phyloP scores from a whole-genome alignment of 2,329 filamentous ascomycete species.

The Exutisphaerella laricina region DNA sequence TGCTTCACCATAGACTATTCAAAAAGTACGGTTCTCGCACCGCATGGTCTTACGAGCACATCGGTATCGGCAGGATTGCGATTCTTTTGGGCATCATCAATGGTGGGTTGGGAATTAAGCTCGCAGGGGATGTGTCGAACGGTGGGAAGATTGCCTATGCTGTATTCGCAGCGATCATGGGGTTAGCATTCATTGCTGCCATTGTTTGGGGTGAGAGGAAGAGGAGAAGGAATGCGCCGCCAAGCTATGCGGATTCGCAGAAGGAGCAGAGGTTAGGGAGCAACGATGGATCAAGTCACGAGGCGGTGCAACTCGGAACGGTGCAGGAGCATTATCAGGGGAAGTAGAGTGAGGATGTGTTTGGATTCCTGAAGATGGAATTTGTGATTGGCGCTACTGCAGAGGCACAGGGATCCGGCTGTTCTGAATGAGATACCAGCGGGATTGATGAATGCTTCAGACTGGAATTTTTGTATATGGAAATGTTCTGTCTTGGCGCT shows the following conservation, averaged over 20 bases:
- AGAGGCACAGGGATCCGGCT: too few species aligned
- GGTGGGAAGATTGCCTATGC: constrained; percentile 41
- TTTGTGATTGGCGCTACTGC: too few species aligned
- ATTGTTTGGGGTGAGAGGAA: constrained; percentile 29
- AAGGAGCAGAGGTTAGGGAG: constrained; percentile 1
- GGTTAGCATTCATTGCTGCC: constrained; percentile 36
- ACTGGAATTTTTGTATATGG: too few species aligned
- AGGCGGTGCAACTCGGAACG: neutral
- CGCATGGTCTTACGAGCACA: constrained; percentile 40
- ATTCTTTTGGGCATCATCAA: constrained; percentile 52
- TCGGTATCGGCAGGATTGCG: constrained; percentile 32
- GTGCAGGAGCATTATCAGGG: constrained; percentile 1
- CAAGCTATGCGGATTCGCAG: constrained; percentile 1
- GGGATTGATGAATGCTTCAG: too few species aligned
- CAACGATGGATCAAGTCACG: neutral
- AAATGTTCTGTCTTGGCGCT: too few species aligned
- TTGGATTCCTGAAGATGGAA: too few species aligned
- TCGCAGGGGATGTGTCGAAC: constrained; percentile 37
- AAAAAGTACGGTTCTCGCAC: constrained; percentile 43
- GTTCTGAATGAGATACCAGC: too few species aligned
- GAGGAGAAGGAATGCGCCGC: constrained; percentile 11
- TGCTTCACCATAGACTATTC: constrained; percentile 49
- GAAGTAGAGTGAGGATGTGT: too few species aligned
- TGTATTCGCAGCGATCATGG: constrained; percentile 46
- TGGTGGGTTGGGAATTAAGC: constrained; percentile 49